Conservation (phyloP, 2,329 filamentous ascomycete species). For the Phaeosphaeriaceae sp. region DNA sequence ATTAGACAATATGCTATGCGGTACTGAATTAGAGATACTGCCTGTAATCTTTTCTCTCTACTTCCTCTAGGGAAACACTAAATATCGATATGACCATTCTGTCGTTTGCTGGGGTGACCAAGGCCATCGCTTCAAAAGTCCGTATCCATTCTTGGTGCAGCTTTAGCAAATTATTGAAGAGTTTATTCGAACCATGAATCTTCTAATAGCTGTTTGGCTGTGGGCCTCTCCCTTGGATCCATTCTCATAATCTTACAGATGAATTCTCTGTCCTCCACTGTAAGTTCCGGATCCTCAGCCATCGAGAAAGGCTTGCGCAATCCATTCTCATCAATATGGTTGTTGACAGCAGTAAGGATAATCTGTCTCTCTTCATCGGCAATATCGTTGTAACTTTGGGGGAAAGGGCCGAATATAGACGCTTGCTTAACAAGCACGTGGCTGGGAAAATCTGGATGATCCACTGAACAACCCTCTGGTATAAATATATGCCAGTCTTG, state of each 20-base stretch:
- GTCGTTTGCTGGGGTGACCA: too few species aligned
- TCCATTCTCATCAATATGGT: conserved; percentile 8
- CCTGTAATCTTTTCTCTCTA: too few species aligned
- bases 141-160: too few species aligned
- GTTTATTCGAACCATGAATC: conserved; percentile 37
- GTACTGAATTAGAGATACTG: too few species aligned
- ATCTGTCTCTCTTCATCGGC: conserved; percentile 16
- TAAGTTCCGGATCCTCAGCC: conserved; percentile 12
- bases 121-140: too few species aligned
- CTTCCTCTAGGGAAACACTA: too few species aligned
- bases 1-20: too few species aligned
- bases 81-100: too few species aligned
- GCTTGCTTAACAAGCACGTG: conserved; percentile 11
- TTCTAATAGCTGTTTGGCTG: conserved; percentile 42
- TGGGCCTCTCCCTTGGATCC: conserved; percentile 49
- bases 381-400: conserved; percentile 21
- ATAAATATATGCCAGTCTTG: conserved; percentile 29
- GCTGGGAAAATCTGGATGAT: conserved; percentile 6
- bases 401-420: conserved; percentile 27
- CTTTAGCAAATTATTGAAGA: neutral
- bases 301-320: conserved; percentile 13
- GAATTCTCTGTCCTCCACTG: conserved; percentile 29
- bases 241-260: conserved; percentile 51
- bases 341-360: conserved; percentile 9
- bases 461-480: conserved; percentile 14